A percentile compares a stretch with the other conserved stretches of the same genome.
These are phyloP conservation scores for Coemansia furcata DNA, from an alignment of 192 early-diverging fungal species.

Conservation along the genomic window DNA sequence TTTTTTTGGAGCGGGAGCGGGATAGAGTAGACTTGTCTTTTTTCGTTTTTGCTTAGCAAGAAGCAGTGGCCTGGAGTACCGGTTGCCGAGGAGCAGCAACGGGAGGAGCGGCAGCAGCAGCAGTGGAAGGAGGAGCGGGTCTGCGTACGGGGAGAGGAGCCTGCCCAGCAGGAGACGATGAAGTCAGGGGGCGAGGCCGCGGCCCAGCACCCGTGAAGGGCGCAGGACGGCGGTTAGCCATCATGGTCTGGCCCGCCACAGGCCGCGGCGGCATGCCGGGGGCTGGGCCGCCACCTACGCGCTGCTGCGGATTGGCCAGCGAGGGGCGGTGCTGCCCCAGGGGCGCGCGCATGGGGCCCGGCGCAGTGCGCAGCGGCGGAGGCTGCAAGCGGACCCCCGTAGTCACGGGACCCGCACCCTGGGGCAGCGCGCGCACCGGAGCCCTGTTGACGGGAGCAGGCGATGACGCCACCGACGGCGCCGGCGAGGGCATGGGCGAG, in stretches of 20 bases:
- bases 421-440: constrained; percentile 1
- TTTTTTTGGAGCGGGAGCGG: not conserved
- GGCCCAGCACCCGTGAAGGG: not conserved
- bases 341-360: not conserved
- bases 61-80: constrained; percentile 7
- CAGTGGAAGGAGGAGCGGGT: not conserved
- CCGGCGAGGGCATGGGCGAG: constrained; percentile 2
- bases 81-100: constrained; percentile 5
- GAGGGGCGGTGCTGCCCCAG: constrained; percentile 1
- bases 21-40: not conserved
- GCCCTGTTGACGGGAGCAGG: not conserved
- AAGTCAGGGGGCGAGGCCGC: constrained; percentile 1
- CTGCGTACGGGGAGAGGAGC: not conserved
- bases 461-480: constrained; percentile 13
- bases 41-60: constrained; percentile 7
- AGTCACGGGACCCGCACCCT: not conserved
- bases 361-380: not conserved
- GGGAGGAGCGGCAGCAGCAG: not conserved
- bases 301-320: not conserved
- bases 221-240: constrained; percentile 9
- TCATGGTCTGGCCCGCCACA: not conserved
- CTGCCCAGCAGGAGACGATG: constrained; percentile 4
- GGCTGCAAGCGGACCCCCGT: not conserved
- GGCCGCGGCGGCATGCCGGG: constrained; percentile 1
- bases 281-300: not conserved